Evolutionary conservation across 1,284 basidiomycete genomes (phyloP).

Genomic region (Leucoagaricus sp.): DNA sequence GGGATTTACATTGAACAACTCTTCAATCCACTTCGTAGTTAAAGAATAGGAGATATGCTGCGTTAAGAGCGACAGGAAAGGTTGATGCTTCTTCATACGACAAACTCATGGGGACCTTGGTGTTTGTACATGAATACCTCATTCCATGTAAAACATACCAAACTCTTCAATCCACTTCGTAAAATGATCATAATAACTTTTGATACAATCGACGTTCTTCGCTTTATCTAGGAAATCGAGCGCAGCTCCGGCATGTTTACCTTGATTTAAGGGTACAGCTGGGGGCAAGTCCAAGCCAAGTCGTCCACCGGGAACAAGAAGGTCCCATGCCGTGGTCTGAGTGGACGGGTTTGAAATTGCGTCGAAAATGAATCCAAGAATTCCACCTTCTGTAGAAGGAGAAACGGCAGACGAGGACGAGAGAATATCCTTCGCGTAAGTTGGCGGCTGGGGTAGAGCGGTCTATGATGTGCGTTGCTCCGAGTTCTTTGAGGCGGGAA

Average conservation of each 20-base stretch:
- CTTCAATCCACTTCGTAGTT: slow-evolving; percentile 18
- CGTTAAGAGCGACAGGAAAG: slow-evolving; percentile 31
- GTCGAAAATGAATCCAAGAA: not conserved
- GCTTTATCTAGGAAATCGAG: not conserved
- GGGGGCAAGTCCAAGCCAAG: slow-evolving; percentile 15
- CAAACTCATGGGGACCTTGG: slow-evolving; percentile 33
- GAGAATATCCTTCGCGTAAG: slow-evolving; percentile 28
- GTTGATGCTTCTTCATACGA: not conserved
- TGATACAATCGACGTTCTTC: not conserved
- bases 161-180: not conserved
- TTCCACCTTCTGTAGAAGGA: not conserved
- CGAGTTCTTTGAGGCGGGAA: slow-evolving; percentile 46
- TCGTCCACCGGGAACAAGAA: slow-evolving; percentile 23
- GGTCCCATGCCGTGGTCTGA: slow-evolving; percentile 18
- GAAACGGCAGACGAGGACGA: not conserved
- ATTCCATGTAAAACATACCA: slow-evolving; percentile 29
- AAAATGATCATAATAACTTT: not conserved
- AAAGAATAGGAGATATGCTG: slow-evolving; percentile 37
- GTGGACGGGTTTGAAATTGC: slow-evolving; percentile 26
- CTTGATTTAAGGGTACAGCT: not conserved
- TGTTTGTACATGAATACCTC: slow-evolving; percentile 41
- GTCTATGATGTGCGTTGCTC: slow-evolving; percentile 56
- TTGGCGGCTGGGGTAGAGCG: slow-evolving; percentile 30
- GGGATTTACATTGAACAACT: not conserved
- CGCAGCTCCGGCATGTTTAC: too few species aligned